These are phyloP conservation scores for Hypericum perforatum DNA, from an alignment of 345 rosid species.

Conservation along the genomic window DNA sequence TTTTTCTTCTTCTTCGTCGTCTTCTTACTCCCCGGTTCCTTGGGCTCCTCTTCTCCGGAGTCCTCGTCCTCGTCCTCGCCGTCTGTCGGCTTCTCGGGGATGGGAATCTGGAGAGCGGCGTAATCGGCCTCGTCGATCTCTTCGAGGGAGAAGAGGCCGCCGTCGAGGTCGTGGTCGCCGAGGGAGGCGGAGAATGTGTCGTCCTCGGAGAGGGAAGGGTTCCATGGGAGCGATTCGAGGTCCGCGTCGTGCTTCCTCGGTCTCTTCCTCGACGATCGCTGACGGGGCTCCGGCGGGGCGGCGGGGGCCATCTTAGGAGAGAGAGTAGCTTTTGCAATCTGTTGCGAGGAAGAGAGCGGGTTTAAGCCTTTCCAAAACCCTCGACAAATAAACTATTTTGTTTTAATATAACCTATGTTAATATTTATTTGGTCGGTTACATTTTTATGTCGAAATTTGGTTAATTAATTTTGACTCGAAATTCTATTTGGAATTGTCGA, in stretches of 20 bases:
- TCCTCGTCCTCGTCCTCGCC: neutral
- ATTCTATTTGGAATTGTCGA: too few relatives aligned
- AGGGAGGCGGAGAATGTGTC: conserved; percentile 45
- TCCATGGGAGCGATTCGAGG: conserved; percentile 50
- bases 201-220: conserved; percentile 32
- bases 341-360: neutral
- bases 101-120: conserved; percentile 28
- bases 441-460: too few relatives aligned
- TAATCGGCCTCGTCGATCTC: conserved; percentile 81
- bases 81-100: conserved; percentile 15
- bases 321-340: neutral
- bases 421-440: too few relatives aligned
- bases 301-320: conserved; percentile 20
- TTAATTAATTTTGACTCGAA: too few relatives aligned
- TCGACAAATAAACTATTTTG: too few relatives aligned
- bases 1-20: conserved; percentile 17
- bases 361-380: too few relatives aligned
- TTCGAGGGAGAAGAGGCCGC: conserved; percentile 72
- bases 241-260: conserved; percentile 34
- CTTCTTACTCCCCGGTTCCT: conserved; percentile 17
- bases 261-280: conserved; percentile 11
- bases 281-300: conserved; percentile 4
- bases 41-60: conserved; percentile 10
- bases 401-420: too few relatives aligned
- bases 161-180: conserved; percentile 64